Conservation (phyloP, 1,284 basidiomycete genomes). For the Apiotrichum gamsii region DNA sequence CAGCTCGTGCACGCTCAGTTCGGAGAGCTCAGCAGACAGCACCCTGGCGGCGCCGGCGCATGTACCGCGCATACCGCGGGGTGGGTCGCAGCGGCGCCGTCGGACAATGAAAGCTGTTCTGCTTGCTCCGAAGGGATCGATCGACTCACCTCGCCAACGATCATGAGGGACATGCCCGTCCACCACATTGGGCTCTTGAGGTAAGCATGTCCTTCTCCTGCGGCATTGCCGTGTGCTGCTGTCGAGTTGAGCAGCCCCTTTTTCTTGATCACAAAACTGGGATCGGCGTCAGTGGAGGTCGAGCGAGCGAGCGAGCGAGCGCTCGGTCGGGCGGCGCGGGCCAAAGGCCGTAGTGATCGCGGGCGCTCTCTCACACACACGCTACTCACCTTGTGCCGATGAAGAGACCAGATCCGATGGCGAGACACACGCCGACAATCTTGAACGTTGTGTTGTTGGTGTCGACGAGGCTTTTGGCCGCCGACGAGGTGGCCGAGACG, state of each 20-base stretch:
- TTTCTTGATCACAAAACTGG: slow-evolving; percentile 71
- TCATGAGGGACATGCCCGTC: slow-evolving; percentile 52
- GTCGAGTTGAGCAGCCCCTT: slow-evolving; percentile 60
- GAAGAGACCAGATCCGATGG: slow-evolving; percentile 74
- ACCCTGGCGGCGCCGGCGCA: neutral
- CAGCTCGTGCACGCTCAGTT: no score
- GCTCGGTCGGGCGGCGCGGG: neutral
- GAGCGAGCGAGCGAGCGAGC: no score
- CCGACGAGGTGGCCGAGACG: neutral
- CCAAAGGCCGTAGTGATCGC: no score
- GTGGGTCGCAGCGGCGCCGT: no score
- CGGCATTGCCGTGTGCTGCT: slow-evolving; percentile 55
- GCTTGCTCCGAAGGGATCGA: no score
- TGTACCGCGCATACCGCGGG: no score
- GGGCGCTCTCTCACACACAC: neutral
- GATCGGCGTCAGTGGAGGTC: slow-evolving; percentile 5
- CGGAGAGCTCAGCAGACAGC: neutral
- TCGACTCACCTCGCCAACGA: slow-evolving; percentile 26
- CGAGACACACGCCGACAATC: slow-evolving; percentile 63
- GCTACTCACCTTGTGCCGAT: slow-evolving; percentile 74
- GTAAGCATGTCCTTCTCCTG: slow-evolving; percentile 91
- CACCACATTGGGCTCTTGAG: slow-evolving; percentile 79
- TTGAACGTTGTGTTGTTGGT: slow-evolving; percentile 42
- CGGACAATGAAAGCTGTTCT: no score
- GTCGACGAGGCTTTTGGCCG: neutral